phyloP scores from a whole-genome alignment of 1,139 yeast species.

The Kurtzmaniella quercitrusa region DNA sequence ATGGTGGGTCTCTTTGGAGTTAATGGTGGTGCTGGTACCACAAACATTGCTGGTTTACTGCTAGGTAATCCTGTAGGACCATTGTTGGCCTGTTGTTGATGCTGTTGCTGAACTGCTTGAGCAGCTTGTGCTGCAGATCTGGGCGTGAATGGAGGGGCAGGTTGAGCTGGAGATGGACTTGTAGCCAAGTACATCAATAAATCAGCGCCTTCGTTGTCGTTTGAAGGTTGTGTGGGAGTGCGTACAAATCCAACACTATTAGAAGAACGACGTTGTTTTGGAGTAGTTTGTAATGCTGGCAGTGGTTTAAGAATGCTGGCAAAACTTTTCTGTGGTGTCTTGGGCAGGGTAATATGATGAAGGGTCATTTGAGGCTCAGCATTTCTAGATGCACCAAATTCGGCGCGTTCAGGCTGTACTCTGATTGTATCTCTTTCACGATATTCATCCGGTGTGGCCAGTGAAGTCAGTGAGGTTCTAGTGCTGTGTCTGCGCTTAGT shows the following conservation, averaged over 20 bases:
- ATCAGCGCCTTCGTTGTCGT: conserved; percentile 79
- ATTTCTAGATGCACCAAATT: neutral
- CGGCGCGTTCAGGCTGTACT: neutral
- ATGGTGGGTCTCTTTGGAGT: conserved; percentile 41
- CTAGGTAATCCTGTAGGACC: neutral
- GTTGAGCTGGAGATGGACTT: conserved; percentile 72
- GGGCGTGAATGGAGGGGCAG: conserved; percentile 23
- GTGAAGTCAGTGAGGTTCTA: neutral
- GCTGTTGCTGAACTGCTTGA: neutral
- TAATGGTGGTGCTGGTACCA: conserved; percentile 44
- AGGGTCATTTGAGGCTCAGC: conserved; percentile 38
- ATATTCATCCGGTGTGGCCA: neutral
- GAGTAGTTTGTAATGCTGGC: conserved; percentile 37
- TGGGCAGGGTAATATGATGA: conserved; percentile 27
- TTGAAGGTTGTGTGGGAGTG: conserved; percentile 35
- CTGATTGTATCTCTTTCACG: neutral
- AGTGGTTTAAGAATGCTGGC: conserved; percentile 32
- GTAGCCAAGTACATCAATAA: conserved; percentile 78
- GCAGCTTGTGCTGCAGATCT: conserved; percentile 12
- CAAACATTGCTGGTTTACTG: conserved; percentile 19
- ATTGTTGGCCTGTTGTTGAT: neutral
- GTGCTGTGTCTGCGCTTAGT: conserved; percentile 21
- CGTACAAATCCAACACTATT: conserved; percentile 13
- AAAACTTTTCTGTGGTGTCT: conserved; percentile 23
- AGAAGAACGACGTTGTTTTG: conserved; percentile 22